Base-by-base conservation (phyloP, 352 stramenopile species). In the Phytophthora europaea region DNA sequence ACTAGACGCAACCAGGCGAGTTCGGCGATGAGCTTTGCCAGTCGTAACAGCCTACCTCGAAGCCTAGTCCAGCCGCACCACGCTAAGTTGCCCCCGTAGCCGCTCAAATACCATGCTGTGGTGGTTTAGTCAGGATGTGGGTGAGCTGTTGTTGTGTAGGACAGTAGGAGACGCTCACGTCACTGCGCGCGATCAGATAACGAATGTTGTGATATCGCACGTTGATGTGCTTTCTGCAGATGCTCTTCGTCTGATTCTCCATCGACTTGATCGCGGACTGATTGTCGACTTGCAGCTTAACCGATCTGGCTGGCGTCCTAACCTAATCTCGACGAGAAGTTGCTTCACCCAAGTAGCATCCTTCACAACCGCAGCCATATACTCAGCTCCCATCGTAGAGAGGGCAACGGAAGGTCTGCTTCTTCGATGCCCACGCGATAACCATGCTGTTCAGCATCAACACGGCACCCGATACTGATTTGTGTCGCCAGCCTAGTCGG, bases 41-140 rank as follows among this genome's bases (percentile, higher is more conserved):
- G n/a, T 18, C 13, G 13, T 3, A 28, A 28, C 23, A 23, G 59
- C 59, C 43, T 65, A 28, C 59, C 45, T 48, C 59, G 50, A 65
- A 57, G 45, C 33, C n/a, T 50, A 57, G 5, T 2, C 45, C 28
- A 57, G 1, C 10, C 3, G 8, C 4, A 65, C 28, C 9, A 70
- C 43, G 18, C 53, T 26, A 20, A 70, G 38, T 16, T 15, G 34
- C 6, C 15, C 38, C 8, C 61, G 36, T 20, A 61, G 22, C n/a
- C 62, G 62, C 16, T 57, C 62, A 26, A 70, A 62, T 9, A 63
- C 9, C 1, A 70, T 38, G 2, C 62, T 62, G 26, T 3, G 59
- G n/a, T 8, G 53, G 53, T 13, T 64, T 63, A 1, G 54, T 63
- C 10, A 64, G 26, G 7, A 70, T 70, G 22, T 70, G 28, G n/a